Evolutionary conservation across 139 green algal genomes (phyloP).

Genomic region (Gonium pectorale): DNA sequence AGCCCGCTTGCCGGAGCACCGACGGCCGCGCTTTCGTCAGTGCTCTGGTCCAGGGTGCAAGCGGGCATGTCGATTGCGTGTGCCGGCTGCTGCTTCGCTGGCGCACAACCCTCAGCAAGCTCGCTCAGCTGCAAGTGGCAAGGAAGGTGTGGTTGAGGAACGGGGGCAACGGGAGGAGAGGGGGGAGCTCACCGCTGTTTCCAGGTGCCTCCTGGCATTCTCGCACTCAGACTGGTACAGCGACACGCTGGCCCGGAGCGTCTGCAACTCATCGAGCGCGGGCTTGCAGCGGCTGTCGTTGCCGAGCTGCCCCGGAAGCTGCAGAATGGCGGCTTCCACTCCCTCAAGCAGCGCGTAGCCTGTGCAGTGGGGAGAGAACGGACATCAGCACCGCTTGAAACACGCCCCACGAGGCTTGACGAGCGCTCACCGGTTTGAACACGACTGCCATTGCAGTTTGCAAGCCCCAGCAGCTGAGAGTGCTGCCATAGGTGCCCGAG

Average conservation of each 20-base stretch:
- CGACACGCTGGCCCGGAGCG: background rate
- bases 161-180: background rate
- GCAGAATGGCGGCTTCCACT: background rate
- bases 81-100: no score
- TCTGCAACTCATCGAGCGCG: conserved; percentile 23
- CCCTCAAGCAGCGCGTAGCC: conserved; percentile 4
- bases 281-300: conserved; percentile 4
- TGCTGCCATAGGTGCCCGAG: background rate
- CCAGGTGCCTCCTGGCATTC: background rate
- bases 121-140: background rate
- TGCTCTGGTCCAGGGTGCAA: no score
- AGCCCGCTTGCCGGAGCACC: no score
- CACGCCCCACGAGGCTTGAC: background rate
- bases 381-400: background rate
- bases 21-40: no score
- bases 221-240: conserved; percentile 16
- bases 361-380: background rate
- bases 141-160: background rate
- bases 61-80: no score
- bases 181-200: background rate
- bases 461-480: conserved; percentile 1
- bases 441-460: background rate
- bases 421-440: background rate
- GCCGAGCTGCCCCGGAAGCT: conserved; percentile 9
- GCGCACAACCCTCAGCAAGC: no score